phyloP scores from a whole-genome alignment of 2,329 filamentous ascomycete genomes.

The Mariannaea sp. region DNA sequence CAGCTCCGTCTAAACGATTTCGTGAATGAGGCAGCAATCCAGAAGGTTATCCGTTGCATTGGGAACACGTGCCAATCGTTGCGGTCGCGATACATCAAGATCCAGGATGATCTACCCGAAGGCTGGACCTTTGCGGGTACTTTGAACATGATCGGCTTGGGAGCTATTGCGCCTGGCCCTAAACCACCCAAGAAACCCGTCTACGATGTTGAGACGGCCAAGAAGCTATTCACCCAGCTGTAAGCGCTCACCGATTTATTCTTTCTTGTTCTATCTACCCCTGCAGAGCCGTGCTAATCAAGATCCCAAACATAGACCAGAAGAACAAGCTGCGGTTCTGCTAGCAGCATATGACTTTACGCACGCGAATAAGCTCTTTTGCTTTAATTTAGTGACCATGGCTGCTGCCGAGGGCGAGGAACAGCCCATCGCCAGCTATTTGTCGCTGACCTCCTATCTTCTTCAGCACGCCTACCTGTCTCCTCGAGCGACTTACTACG shows the following conservation, averaged over 20 bases:
- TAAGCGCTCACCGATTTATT: too few species aligned
- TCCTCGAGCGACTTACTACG: slow-evolving; percentile 76
- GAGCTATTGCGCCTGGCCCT: slow-evolving; percentile 71
- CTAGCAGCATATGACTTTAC: slow-evolving; percentile 91
- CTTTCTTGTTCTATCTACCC: accelerated
- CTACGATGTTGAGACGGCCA: slow-evolving; percentile 78
- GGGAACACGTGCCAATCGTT: slow-evolving; percentile 71
- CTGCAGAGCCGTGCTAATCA: slow-evolving; percentile 8
- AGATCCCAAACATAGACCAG: slow-evolving; percentile 76
- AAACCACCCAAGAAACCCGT: slow-evolving; percentile 62
- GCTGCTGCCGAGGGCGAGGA: slow-evolving; percentile 66
- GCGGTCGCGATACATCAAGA: slow-evolving; percentile 77
- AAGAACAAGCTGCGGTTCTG: slow-evolving; percentile 76
- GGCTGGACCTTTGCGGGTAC: slow-evolving; percentile 85
- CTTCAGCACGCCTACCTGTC: slow-evolving; percentile 92
- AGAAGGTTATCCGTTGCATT: slow-evolving; percentile 77
- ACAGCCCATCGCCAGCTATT: slow-evolving; percentile 77
- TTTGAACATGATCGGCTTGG: slow-evolving; percentile 82
- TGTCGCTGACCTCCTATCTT: slow-evolving; percentile 90
- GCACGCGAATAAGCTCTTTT: slow-evolving; percentile 94
- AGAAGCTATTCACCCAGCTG: slow-evolving; percentile 79
- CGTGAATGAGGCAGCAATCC: slow-evolving; percentile 87
- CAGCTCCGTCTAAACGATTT: slow-evolving; percentile 91
- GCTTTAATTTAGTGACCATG: slow-evolving; percentile 75
- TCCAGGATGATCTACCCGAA: slow-evolving; percentile 89